Evolutionary conservation across 306 rosid genomes (phyloP).

Genomic region (Ormosia emarginata): DNA sequence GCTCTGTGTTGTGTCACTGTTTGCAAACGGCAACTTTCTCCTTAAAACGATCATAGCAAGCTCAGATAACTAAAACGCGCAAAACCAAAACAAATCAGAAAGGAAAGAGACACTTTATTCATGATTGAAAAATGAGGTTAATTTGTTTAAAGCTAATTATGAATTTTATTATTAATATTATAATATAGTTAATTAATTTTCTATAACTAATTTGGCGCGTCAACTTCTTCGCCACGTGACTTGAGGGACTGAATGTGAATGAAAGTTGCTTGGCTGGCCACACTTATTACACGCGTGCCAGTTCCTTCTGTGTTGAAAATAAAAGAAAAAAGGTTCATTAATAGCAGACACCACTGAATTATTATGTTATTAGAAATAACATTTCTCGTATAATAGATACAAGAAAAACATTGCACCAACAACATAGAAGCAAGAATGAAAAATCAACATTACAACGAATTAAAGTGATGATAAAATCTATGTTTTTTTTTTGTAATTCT

Average conservation of each 20-base stretch:
- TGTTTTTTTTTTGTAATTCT: not conserved
- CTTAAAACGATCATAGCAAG: not conserved
- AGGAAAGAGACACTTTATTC: not conserved
- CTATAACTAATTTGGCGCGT: not conserved
- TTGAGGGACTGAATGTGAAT: not conserved
- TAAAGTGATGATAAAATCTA: not conserved
- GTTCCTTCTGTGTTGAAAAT: not conserved
- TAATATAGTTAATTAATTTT: not conserved
- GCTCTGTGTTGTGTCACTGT: not conserved
- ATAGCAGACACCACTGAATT: not conserved
- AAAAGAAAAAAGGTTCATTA: too few relatives aligned
- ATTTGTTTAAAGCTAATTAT: not conserved
- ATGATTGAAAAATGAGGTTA: not conserved
- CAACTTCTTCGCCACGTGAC: not conserved
- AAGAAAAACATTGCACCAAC: not conserved
- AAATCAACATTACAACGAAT: not conserved
- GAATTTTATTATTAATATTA: not conserved
- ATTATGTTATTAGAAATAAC: too few relatives aligned
- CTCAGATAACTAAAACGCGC: not conserved
- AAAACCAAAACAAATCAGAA: not conserved
- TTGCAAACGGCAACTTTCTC: constrained; percentile 9
- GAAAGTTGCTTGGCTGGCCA: not conserved
- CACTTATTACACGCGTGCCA: not conserved
- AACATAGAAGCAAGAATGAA: not conserved
- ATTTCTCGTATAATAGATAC: not conserved